Conservation (phyloP, 192 early-diverging fungal species). For the Rhizophagus sp. region DNA sequence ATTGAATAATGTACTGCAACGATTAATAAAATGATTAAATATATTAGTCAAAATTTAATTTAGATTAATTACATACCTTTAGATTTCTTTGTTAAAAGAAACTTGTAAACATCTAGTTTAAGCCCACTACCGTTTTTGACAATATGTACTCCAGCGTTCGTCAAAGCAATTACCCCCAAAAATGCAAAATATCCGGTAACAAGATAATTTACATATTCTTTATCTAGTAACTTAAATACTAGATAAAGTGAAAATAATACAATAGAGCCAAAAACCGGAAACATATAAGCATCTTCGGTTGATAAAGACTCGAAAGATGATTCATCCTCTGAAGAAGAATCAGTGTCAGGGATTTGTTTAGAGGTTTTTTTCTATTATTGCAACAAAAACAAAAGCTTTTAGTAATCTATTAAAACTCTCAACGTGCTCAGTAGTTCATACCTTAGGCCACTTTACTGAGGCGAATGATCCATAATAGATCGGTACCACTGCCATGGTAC, state of each 20-base stretch:
- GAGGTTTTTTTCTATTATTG: conserved; percentile 40
- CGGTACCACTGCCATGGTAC: conserved; percentile 82
- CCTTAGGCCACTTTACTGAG: conserved; percentile 65
- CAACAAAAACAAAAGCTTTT: neutral
- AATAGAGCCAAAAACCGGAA: conserved; percentile 87
- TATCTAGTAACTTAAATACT: conserved; percentile 83
- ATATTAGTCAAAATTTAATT: neutral
- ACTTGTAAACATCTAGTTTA: conserved; percentile 70
- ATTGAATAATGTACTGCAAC: neutral
- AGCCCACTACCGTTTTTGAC: conserved; percentile 48
- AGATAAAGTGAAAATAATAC: conserved; percentile 83
- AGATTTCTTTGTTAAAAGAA: conserved; percentile 65
- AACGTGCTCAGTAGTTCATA: neutral
- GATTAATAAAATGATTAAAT: neutral
- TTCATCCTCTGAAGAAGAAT: conserved; percentile 69
- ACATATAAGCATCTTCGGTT: conserved; percentile 88
- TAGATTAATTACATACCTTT: conserved; percentile 50
- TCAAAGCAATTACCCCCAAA: conserved; percentile 77
- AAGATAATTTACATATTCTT: conserved; percentile 79
- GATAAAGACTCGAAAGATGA: conserved; percentile 73
- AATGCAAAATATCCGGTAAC: conserved; percentile 84
- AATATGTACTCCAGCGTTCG: conserved; percentile 58
- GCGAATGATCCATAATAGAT: conserved; percentile 85
- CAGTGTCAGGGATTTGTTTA: conserved; percentile 48
- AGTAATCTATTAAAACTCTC: neutral